Evolutionary conservation across 2,329 filamentous ascomycete genomes (phyloP).

Genomic region (Diaporthe ampelina): DNA sequence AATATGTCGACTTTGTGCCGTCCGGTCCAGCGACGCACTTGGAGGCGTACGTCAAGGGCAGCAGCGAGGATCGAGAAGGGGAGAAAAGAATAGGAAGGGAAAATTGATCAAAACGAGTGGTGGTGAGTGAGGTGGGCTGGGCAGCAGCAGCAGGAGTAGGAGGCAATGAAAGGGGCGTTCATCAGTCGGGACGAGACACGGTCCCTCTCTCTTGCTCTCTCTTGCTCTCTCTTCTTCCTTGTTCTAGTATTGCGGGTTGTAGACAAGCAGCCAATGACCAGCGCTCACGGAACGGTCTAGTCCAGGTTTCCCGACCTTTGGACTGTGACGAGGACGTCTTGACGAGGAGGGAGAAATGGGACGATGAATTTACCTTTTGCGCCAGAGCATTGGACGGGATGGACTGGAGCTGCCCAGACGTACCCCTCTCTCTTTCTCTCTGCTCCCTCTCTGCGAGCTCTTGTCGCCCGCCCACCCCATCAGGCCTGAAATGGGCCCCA

Average conservation of each 20-base stretch:
- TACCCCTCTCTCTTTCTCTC: background rate
- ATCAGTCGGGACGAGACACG: slow-evolving; percentile 12
- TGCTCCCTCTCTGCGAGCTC: background rate
- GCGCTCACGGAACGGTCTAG: slow-evolving; percentile 2
- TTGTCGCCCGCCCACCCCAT: background rate
- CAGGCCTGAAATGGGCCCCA: background rate
- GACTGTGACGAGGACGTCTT: slow-evolving; percentile 7
- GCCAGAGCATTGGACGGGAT: slow-evolving; percentile 14
- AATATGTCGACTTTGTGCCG: slow-evolving; percentile 16
- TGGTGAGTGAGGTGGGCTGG: slow-evolving; percentile 24
- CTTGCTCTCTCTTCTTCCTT: background rate
- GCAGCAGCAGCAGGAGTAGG: background rate
- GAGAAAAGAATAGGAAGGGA: background rate
- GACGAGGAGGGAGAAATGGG: slow-evolving; percentile 13
- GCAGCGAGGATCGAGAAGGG: background rate
- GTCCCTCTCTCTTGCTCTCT: slow-evolving; percentile 6
- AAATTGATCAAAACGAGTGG: slow-evolving; percentile 9
- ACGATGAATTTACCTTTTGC: slow-evolving; percentile 27
- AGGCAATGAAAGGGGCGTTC: slow-evolving; percentile 16
- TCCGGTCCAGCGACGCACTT: slow-evolving; percentile 32
- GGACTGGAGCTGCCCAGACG: background rate
- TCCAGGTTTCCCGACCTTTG: slow-evolving; percentile 40
- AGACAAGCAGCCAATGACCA: slow-evolving; percentile 27
- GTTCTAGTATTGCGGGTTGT: slow-evolving; percentile 6
- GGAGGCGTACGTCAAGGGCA: slow-evolving; percentile 8